Conservation (phyloP, 2,329 filamentous ascomycete genomes). For the Colletotrichum neosansevieriae region DNA sequence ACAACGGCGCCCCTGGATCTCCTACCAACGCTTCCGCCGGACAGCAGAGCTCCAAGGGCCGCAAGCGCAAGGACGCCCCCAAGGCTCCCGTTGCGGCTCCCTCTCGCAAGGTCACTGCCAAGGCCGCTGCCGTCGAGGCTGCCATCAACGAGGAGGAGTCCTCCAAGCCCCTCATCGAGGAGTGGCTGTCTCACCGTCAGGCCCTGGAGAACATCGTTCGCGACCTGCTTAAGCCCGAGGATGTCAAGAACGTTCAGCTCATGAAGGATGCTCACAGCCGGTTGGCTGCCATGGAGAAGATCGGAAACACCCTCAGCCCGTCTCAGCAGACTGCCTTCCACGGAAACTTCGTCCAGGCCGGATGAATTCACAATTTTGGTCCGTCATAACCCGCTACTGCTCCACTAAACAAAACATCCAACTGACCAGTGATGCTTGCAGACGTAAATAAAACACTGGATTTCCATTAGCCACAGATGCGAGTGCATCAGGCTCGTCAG, state of each 20-base stretch:
- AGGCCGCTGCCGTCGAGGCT: slow-evolving; percentile 51
- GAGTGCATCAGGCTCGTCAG: slow-evolving; percentile 29
- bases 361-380: slow-evolving; percentile 45
- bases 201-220: slow-evolving; percentile 71
- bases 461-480: slow-evolving; percentile 25
- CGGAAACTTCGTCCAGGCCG: slow-evolving; percentile 46
- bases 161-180: slow-evolving; percentile 59
- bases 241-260: slow-evolving; percentile 65
- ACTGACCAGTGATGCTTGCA: slow-evolving; percentile 15
- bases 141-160: slow-evolving; percentile 51
- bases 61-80: slow-evolving; percentile 68
- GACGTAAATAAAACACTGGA: slow-evolving; percentile 16
- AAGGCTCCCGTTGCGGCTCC: slow-evolving; percentile 51
- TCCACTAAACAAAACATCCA: not conserved
- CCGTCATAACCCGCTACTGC: slow-evolving; percentile 23
- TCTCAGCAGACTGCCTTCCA: slow-evolving; percentile 28
- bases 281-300: slow-evolving; percentile 64
- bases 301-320: slow-evolving; percentile 54
- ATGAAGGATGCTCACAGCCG: slow-evolving; percentile 64
- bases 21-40: slow-evolving; percentile 46
- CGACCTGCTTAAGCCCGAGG: slow-evolving; percentile 62
- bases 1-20: slow-evolving; percentile 61
- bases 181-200: slow-evolving; percentile 73
- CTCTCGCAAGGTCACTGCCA: slow-evolving; percentile 64
- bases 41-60: slow-evolving; percentile 60